Base-by-base conservation (phyloP, 2,329 filamentous ascomycete genomes). In the Aspergillus sp. region DNA sequence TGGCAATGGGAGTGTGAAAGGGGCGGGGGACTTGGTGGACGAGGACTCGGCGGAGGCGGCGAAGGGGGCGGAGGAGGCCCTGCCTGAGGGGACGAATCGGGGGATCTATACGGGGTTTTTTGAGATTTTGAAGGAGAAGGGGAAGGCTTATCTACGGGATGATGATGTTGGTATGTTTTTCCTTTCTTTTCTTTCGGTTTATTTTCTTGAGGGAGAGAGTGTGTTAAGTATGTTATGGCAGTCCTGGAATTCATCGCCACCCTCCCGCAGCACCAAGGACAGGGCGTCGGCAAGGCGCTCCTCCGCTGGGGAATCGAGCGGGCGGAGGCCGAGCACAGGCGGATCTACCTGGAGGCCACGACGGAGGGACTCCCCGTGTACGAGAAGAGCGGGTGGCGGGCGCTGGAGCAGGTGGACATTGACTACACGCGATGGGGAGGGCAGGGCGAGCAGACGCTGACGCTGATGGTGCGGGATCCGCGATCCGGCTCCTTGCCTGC, bases 331-430 rank as follows among this genome's bases (percentile, higher is more conserved):
- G 75, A 73, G 1, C 71, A 75, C 0, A 60, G 72, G 13, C 76
- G 79, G 44, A 74, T 76, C 9, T 85, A 80, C 65, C 66, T 85
- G 1, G 81, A 84, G 57, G 79, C 81, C 8, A 83, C 81, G 45
- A 75, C 74, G 0, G 74, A 74, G 15, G 82, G 80, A 2, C 76
- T 71, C 56, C 72, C 70, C 0, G 53, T 83, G 17, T 85, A 85
- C 68, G 66, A 74, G 57, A 78, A 74, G 60, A 72, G 78, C 62
- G 82, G 81, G 3, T 85, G 81, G 61, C 64, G 66, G 53, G 66
- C 71, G 7, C 58, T 79, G 15, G 76, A 75, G 2, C 67, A 72
- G 43, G 50, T 78, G 13, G 48, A 48, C 26, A 67, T 81, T 45
- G 69, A 77, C n/a, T 68, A 70, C 7, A 68, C 66, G 1, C 57